Percentiles rank a stretch among this genome's conserved stretches.
Conservation (phyloP, 441 rosid species). For the Corymbia calophylla region DNA sequence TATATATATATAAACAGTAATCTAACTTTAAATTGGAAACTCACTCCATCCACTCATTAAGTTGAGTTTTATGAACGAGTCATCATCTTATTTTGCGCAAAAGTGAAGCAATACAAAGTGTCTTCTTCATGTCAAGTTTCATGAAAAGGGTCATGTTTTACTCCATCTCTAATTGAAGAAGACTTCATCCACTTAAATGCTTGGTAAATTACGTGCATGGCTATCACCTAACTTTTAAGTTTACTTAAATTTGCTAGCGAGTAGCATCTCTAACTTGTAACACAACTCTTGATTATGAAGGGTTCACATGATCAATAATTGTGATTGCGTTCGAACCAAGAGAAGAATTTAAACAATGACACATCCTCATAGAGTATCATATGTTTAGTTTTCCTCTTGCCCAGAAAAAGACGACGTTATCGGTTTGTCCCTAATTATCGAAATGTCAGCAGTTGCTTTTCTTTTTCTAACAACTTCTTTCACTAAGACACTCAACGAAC, state of each 20-base stretch:
- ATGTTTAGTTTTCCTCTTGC: neutral
- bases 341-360: neutral
- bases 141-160: neutral
- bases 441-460: neutral
- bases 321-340: neutral
- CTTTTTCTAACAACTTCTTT: neutral
- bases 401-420: neutral
- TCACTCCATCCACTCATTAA: neutral
- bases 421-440: neutral
- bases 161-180: neutral
- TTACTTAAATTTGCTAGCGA: neutral
- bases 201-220: rapidly evolving
- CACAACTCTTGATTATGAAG: neutral
- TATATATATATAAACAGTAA: too few relatives aligned
- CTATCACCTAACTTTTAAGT: neutral
- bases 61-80: neutral
- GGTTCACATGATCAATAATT: neutral
- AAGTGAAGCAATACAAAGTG: neutral
- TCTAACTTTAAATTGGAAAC: neutral
- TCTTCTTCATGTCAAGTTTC: neutral
- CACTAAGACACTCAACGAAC: neutral
- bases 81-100: neutral
- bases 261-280: neutral
- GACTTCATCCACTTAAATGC: neutral
- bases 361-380: neutral